Conservation (phyloP, 352 stramenopile genomes). For the Phytophthora macrochlamydospora region DNA sequence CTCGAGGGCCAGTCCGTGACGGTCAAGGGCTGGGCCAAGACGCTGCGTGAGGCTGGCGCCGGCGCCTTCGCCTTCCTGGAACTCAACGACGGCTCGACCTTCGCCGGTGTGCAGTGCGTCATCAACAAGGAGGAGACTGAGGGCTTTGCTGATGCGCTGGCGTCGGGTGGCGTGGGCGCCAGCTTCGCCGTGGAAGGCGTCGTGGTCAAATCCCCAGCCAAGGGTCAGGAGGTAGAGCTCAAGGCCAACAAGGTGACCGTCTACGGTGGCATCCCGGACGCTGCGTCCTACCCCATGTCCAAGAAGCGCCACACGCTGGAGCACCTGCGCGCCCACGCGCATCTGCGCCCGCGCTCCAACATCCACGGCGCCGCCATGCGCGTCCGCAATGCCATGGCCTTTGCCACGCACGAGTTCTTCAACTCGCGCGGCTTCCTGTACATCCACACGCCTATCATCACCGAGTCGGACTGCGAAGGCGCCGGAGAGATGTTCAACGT, state of each 20-base stretch:
- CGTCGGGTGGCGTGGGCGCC: conserved; percentile 85
- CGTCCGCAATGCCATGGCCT: conserved; percentile 93
- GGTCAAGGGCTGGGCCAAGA: conserved; percentile 95
- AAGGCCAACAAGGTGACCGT: conserved; percentile 88
- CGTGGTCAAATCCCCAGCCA: conserved; percentile 88
- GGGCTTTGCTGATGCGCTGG: conserved; percentile 79
- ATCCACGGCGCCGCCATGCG: conserved; percentile 92
- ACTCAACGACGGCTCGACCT: conserved; percentile 94
- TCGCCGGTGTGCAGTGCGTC: conserved; percentile 88
- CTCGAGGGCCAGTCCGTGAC: conserved; percentile 88
- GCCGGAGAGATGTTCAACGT: conserved; percentile 98
- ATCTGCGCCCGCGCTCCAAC: conserved; percentile 93
- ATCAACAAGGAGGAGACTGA: conserved; percentile 77
- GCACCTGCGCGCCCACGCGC: conserved; percentile 92
- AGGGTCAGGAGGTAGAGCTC: conserved; percentile 93
- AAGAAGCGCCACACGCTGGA: conserved; percentile 95
- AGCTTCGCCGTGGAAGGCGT: conserved; percentile 83
- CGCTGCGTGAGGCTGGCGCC: conserved; percentile 87
- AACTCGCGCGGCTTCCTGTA: conserved; percentile 94
- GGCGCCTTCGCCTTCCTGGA: conserved; percentile 94
- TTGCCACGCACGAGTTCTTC: conserved; percentile 95
- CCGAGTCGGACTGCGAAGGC: conserved; percentile 97
- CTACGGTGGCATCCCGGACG: conserved; percentile 86
- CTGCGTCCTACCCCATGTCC: conserved; percentile 91
- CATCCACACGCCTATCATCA: conserved; percentile 96